Base-by-base conservation (phyloP, 495 filamentous ascomycete species). In the Astrothelium subdiscretum region DNA sequence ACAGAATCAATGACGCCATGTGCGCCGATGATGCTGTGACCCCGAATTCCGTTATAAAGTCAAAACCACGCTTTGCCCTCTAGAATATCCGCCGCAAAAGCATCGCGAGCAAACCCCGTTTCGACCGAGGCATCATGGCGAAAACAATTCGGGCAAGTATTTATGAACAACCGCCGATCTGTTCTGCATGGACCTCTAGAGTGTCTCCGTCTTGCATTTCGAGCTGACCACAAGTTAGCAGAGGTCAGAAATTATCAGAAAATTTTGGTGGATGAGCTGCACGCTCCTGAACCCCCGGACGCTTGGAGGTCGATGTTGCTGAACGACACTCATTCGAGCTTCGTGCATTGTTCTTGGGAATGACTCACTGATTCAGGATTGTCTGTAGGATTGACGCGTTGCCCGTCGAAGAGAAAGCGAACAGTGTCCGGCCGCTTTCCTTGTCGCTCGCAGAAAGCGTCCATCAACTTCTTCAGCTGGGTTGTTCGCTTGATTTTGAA, bases 401-500 rank as follows among this genome's bases (percentile, higher is more conserved):
- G 86, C 18, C 95, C 95, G 69, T 99, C 95, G 70, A 97, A 99
- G 0, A 99, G 78, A 74, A 99, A 99, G 24, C 95, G 87, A 35
- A 97, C 94, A 2, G 86, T 89, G n/a, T 79, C 80, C 3, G 83
- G 74, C 13, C 85, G 80, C 81, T 97, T 97, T 67, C 95, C 95
- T 67, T 96, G 91, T 1, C 95, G 85, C 64, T 97, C 95, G 72
- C 95, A 99, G 76, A 97, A 99, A 20, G 95, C 95, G 64, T 92
- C 90, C 95, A 99, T 99, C 42, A 99, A 77, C 80, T 99, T 99
- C 77, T 95, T 92, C 31, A 99, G 84, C 69, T 88, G 86, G 0
- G 95, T 99, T 4, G 88, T 91, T 4, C 92, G 88, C 85, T 99
- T 99, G 76, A 99, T 99, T 81, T 99, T 99, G 81, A 99, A 99